These are phyloP conservation scores for Ustilago bromivora DNA, from an alignment of 1,284 basidiomycete genomes.

Conservation along the genomic window DNA sequence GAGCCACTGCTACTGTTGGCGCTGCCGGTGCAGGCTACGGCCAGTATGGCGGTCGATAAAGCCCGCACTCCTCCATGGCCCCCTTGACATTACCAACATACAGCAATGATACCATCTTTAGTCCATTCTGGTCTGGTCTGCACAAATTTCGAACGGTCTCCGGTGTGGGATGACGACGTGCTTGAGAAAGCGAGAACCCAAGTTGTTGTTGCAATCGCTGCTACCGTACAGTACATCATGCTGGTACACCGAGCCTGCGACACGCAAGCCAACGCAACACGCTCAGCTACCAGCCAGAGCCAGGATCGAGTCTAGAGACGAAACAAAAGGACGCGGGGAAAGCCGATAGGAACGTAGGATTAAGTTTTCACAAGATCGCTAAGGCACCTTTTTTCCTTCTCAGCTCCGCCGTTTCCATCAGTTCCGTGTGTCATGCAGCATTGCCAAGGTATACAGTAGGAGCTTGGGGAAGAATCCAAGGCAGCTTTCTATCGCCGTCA, in stretches of 20 bases:
- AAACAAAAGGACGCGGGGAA: conserved; percentile 2
- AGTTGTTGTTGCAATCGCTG: background rate
- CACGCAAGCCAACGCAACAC: background rate
- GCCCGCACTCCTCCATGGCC: background rate
- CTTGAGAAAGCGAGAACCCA: background rate
- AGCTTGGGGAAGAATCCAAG: background rate
- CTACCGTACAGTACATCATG: conserved; percentile 3
- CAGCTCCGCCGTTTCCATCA: background rate
- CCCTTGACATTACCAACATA: background rate
- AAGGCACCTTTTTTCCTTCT: background rate
- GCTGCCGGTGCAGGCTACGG: conserved; percentile 30
- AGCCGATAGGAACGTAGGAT: background rate
- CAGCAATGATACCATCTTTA: conserved; percentile 24
- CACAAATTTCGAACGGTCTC: background rate
- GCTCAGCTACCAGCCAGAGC: background rate
- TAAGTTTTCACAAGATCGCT: conserved; percentile 2
- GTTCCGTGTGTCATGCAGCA: background rate
- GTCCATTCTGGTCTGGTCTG: background rate
- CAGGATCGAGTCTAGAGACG: background rate
- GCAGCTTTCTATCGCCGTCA: background rate
- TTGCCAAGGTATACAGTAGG: background rate
- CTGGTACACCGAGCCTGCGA: background rate
- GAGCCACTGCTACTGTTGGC: conserved; percentile 20
- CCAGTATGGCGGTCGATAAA: conserved; percentile 38
- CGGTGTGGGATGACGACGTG: background rate